Evolutionary conservation across 164 flowering plant genomes (phyloP), one percentile per base, ranked within the genome.

Genomic region (Macadamia tetraphylla): DNA sequence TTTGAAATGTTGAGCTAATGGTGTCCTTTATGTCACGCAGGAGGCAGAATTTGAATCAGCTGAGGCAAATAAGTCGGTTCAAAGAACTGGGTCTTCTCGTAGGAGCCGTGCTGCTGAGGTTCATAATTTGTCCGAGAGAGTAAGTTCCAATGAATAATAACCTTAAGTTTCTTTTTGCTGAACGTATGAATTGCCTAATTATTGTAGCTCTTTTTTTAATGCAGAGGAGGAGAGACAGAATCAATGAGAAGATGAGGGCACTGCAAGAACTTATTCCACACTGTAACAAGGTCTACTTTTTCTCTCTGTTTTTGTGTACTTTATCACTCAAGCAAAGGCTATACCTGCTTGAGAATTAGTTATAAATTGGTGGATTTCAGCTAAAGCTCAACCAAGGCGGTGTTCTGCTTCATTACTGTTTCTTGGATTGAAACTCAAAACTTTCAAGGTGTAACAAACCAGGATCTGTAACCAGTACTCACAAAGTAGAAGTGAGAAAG

Each of bases 111-210:
- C 96, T 58, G 95, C 98, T 5, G 93, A 92, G 66, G 89, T 92
- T 58, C 98, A 92, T 75, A 92, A 92, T 78, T 74, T 88, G 60
- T 90, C 98, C 40, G 98, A 92, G 77, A 92, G 91, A 89, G 98
- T 92, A 68, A 13, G 78, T 31, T 43, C 51, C 18, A 43, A 40
- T 40, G 44, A 35, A 35, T 58, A 35, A 35, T 58, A 29, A 29
- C 32, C 14, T 58, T 3, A 23, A 35, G n/a, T 56, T 2, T 51
- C 64, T 53, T 9, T 17, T 29, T 13, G 65, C n/a, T 6, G 43
- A 29, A 6, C 51, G 31, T 48, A 13, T n/a, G 13, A 1, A 56
- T 67, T 12, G 17, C 13, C 31, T 65, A 52, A 32, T 55, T 51
- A 42, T 62, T 3, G 53, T 63, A 55, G 29, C 44, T 23, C 55